These are phyloP conservation scores for Funneliformis geosporum DNA, from an alignment of 192 early-diverging fungal species.

Conservation along the genomic window DNA sequence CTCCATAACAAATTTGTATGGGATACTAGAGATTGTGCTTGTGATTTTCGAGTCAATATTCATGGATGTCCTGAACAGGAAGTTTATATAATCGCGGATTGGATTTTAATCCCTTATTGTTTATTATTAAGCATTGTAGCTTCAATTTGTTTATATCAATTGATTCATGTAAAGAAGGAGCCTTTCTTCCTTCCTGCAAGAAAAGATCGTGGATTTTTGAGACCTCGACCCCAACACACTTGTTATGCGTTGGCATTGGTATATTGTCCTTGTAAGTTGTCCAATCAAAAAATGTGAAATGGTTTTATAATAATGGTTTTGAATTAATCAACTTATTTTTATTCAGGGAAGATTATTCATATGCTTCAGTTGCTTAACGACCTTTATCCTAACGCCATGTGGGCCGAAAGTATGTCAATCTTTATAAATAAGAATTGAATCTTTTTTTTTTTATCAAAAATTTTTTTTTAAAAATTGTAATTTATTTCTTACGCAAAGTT, in stretches of 20 bases:
- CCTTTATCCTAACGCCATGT: not conserved
- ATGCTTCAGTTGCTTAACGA: not conserved
- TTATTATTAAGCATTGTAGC: not conserved
- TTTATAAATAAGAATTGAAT: not conserved
- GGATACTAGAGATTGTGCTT: slow-evolving; percentile 1
- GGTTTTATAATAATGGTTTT: no score
- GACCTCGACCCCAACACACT: slow-evolving; percentile 1
- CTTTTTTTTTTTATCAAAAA: not conserved
- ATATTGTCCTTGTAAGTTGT: slow-evolving; percentile 5
- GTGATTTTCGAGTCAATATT: slow-evolving; percentile 26
- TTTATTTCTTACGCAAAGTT: not conserved
- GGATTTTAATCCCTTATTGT: slow-evolving; percentile 12
- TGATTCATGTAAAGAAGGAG: slow-evolving; percentile 1
- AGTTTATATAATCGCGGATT: not conserved
- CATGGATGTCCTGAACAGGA: slow-evolving; percentile 5
- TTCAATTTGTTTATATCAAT: not conserved
- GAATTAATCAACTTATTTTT: not conserved
- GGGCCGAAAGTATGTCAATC: not conserved
- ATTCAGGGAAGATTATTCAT: slow-evolving; percentile 5
- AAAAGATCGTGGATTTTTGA: slow-evolving; percentile 9
- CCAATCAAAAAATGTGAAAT: no score
- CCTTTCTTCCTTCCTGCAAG: slow-evolving; percentile 12
- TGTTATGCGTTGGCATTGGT: not conserved
- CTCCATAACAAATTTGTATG: not conserved
- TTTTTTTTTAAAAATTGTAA: not conserved